Evolutionary conservation across 2,329 filamentous ascomycete genomes (phyloP), one percentile per base, ranked within the genome.

Genomic region (Epichloe baconii): DNA sequence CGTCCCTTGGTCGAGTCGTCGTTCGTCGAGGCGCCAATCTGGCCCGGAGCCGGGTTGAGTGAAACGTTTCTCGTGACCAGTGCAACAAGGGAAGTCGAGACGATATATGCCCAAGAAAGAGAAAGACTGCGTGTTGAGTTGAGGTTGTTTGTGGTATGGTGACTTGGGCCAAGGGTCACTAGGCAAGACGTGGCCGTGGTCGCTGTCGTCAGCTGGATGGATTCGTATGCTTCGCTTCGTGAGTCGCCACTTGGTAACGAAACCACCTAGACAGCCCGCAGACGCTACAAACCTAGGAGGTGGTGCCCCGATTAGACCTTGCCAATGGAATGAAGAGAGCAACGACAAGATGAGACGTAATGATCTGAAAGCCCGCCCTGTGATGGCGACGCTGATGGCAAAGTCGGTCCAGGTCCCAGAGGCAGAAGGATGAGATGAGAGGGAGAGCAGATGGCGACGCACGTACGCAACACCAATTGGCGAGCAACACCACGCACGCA

Each of bases 141-240:
- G 48, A 45, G 23, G 26, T 15, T 46, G 46, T 17, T 14, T 23
- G 15, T 12, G 2, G 42, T 31, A 37, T 34, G 23, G 23, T 6
- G 11, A 21, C 44, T 31, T 46, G 34, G 17, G 44, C 34, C 44
- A 35, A 15, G 44, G 23, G 41, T 19, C 43, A 46, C 40, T 41
- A 41, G 50, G 49, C 46, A 48, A 40, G 43, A 21, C 48, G 55
- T 51, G 6, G 49, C 23, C 41, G 48, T 52, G 4, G 49, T 46
- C 15, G 48, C 41, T 26, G 51, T 57, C 56, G 55, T 55, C 53
- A 55, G 56, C 56, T 38, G 31, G 34, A 36, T 41, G 47, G 48
- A 50, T 51, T 53, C 55, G 52, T 52, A 47, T 31, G 14, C 15
- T 5, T 44, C 44, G 42, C 42, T 34, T 51, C 43, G 44, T 38